Conservation (phyloP, 345 rosid genomes). For the Populus simonii region DNA sequence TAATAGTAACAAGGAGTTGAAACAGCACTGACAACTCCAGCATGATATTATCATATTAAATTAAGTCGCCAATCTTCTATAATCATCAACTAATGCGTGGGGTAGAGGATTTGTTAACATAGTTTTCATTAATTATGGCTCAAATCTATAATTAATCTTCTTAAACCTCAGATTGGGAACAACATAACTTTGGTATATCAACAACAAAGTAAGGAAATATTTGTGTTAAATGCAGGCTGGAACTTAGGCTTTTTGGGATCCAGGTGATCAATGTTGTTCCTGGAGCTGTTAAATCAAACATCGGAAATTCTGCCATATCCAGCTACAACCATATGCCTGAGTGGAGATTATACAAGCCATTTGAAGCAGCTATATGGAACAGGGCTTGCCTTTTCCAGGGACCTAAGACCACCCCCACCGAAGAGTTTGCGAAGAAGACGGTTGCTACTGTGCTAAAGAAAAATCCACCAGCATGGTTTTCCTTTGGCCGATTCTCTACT, state of each 20-base stretch:
- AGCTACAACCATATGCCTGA: constrained; percentile 67
- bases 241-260: constrained; percentile 73
- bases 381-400: constrained; percentile 59
- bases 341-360: constrained; percentile 73
- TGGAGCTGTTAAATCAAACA: constrained; percentile 78
- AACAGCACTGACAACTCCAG: not conserved
- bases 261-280: constrained; percentile 72
- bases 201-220: not conserved
- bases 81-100: not conserved
- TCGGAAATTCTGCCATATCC: constrained; percentile 56
- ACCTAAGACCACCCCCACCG: constrained; percentile 55
- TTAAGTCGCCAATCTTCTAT: not conserved
- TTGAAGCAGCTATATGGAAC: constrained; percentile 48
- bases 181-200: not conserved
- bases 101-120: not conserved
- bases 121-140: not conserved
- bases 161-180: not conserved
- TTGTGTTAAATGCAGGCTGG: constrained; percentile 50
- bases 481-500: constrained; percentile 60
- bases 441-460: constrained; percentile 53
- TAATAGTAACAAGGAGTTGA: not conserved
- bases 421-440: constrained; percentile 65
- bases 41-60: not conserved
- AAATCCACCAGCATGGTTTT: constrained; percentile 80
- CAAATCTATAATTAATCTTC: not conserved